A percentile compares a stretch with the other conserved stretches of the same genome.
Conservation (phyloP, 768 basidiomycete genomes). For the Tylopilus sp. region DNA sequence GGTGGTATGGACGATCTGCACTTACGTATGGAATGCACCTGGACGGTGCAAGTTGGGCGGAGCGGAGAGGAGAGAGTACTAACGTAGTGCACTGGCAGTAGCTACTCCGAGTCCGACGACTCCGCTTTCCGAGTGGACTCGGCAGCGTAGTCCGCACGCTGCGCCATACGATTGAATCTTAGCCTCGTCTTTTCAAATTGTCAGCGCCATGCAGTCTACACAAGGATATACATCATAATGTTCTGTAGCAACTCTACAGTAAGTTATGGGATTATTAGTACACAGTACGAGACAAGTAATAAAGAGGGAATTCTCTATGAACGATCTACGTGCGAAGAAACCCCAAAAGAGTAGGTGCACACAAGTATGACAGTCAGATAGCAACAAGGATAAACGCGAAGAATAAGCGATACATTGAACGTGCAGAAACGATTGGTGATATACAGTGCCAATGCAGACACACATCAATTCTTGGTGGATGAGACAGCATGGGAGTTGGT, state of each 20-base stretch:
- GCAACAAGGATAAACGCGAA: background rate
- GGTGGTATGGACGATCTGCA: no score
- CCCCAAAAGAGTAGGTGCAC: background rate
- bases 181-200: no score
- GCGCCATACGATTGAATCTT: no score
- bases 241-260: conserved; percentile 12
- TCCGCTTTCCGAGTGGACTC: no score
- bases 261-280: conserved; percentile 15
- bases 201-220: no score
- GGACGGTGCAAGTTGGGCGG: no score
- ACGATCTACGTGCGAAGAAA: conserved; percentile 4
- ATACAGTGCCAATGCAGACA: background rate
- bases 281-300: conserved; percentile 7
- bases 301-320: background rate
- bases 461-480: conserved; percentile 3
- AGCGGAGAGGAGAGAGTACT: no score
- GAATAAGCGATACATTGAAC: background rate
- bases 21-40: no score
- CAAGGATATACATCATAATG: background rate
- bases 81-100: no score
- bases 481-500: background rate
- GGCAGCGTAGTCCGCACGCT: no score
- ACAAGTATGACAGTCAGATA: background rate
- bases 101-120: no score
- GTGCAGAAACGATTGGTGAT: conserved; percentile 1